Base-by-base conservation (phyloP, 2,329 filamentous ascomycete genomes). In the Aspergillus pseudonomiae region DNA sequence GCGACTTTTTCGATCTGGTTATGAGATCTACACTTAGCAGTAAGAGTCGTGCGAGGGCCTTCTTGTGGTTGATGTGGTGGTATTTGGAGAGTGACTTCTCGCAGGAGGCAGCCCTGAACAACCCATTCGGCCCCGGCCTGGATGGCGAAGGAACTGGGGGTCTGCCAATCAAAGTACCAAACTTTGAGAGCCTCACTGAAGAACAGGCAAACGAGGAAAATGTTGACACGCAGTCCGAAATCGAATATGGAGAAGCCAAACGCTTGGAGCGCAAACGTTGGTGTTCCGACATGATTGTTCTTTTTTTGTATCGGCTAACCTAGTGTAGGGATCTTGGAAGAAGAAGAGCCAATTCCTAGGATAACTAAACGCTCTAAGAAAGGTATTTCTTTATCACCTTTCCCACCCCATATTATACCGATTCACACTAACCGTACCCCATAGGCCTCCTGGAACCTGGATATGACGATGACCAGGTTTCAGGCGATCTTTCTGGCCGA, bases 41-140 rank as follows among this genome's bases (percentile, higher is more conserved):
- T 78, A 81, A 84, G 69, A 96, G 92, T 65, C 88, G 95, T 66
- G 94, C 95, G 1, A 89, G 83, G 52, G 94, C 94, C 0, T 99
- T 99, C 71, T 81, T 99, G 24, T 99, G 95, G 95, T 83, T 99
- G 67, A 96, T 99, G 89, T 99, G 95, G 95, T 97, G 95, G 83
- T 98, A 99, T 74, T 85, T 99, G 21, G 95, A 99, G 77, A 97
- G 94, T 32, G 93, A 97, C 75, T 98, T 97, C 70, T 92, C 92
- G 0, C 88, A 91, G 70, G 92, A 97, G 72, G 93, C 92, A 61
- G 94, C 93, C 52, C 85, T 92, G 55, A 90, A 92, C 70, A 99
- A 99, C 73, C 95, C 95, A 0, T 99, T 97, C 71, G 95, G 95
- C 0, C 77, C 79, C 2, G 81, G 81, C 16, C 65, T 78, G 43